Evolutionary conservation across 2,329 filamentous ascomycete species (phyloP), one percentile per base, ranked within the genome.

Genomic region (Pseudocercospora vitis): DNA sequence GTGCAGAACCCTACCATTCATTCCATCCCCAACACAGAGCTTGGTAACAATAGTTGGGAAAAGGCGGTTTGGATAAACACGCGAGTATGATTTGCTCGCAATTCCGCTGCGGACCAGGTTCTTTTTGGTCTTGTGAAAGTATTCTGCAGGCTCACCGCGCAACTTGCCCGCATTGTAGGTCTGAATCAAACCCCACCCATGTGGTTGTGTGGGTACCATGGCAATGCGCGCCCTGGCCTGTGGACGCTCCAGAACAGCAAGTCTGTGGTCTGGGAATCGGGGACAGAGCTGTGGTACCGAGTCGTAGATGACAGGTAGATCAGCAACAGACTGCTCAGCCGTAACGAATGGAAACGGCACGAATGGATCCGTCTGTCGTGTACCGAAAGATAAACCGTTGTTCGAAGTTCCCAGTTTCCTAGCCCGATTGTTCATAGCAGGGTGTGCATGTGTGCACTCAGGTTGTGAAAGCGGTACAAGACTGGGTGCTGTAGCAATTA

Each of bases 401-500:
- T 79, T 79, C 12, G 81, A 76, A 28, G 68, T 73, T 0, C 88
- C 88, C 0, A 91, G 69, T 1, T 71, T 71, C 2, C 67, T 63
- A 0, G 60, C 62, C 1, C 60, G 61, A 0, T 70, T 33, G 1
- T 26, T 14, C 11, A 62, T 61, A 0, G 70, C 58, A 0, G 81
- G 81, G 52, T 87, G 82, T 0, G 80, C 80, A 64, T 92, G 87
- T 0, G 87, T 88, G 0, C 81, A 74, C 0, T 69, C 58, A 0
- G 87, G 87, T 2, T 76, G 72, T 0, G 71, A 65, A 0, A 87
- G 81, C 0, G 87, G 79, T 1, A 66, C 69, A 2, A 81, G 70
- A 0, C 83, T 85, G 0, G 88, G 86, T 0, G 87, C 87, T 0
- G 87, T 81, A 56, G 91, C 86, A 2, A 80, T 75, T 1, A 94